phyloP scores from a whole-genome alignment of 768 basidiomycete genomes.

The Boletus speciosus region DNA sequence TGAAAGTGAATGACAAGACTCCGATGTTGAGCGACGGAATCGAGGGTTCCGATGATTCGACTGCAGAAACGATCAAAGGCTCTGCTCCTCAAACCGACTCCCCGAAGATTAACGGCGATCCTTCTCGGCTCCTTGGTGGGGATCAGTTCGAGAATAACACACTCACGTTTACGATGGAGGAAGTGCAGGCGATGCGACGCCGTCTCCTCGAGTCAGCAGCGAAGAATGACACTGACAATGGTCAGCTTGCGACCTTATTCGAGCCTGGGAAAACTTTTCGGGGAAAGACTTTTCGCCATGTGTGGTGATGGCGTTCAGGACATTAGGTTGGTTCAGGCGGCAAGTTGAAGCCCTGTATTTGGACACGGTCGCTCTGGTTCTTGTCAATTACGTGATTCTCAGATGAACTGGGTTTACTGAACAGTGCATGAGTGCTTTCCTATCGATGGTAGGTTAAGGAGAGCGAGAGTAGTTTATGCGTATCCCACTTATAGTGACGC shows the following conservation, averaged over 20 bases:
- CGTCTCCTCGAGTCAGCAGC: conserved; percentile 8
- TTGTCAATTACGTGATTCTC: neutral
- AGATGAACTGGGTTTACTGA: neutral
- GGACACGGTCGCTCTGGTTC: neutral
- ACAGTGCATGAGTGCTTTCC: neutral
- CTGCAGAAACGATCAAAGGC: neutral
- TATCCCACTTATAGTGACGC: neutral
- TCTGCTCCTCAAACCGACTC: neutral
- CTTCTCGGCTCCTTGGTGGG: neutral
- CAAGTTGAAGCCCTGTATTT: neutral
- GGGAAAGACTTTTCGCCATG: conserved; percentile 23
- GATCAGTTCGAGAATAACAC: conserved; percentile 2
- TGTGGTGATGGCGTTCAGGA: conserved; percentile 17
- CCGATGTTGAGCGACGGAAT: neutral
- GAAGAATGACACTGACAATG: conserved; percentile 1
- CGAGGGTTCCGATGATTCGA: neutral
- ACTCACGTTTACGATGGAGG: conserved; percentile 17
- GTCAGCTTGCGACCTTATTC: conserved; percentile 18
- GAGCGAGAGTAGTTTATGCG: neutral
- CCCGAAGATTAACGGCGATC: neutral
- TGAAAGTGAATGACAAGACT: neutral
- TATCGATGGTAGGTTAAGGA: neutral
- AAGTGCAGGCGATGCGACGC: conserved; percentile 16
- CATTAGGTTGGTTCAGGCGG: neutral
- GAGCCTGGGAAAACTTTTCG: conserved; percentile 19